Evolutionary conservation across 306 rosid species (phyloP).

Genomic region (Fagus sylvatica): DNA sequence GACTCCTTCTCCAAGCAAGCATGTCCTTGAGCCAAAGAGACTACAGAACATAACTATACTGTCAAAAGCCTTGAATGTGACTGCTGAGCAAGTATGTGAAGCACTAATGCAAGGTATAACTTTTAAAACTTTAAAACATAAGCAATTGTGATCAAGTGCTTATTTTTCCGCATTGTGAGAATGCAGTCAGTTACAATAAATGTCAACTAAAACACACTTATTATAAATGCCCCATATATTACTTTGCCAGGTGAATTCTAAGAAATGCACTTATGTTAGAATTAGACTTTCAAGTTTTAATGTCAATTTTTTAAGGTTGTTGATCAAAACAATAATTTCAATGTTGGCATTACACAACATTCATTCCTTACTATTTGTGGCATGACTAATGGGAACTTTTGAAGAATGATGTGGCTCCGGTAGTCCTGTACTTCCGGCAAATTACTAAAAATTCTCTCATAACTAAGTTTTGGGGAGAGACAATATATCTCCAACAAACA

Average conservation of each 20-base stretch:
- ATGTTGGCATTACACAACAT: too few species aligned
- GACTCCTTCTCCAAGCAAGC: conserved; percentile 90
- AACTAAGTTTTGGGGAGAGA: too few species aligned
- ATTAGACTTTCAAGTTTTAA: neutral
- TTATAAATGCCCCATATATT: neutral
- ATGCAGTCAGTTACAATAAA: neutral
- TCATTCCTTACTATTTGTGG: too few species aligned
- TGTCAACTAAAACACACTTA: neutral
- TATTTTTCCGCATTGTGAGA: neutral
- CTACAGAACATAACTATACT: conserved; percentile 95
- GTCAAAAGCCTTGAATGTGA: conserved; percentile 77
- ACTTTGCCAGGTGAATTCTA: neutral
- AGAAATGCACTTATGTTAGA: neutral
- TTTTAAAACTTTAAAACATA: conserved; percentile 2
- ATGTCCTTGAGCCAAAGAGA: conserved; percentile 94
- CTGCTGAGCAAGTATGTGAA: conserved; percentile 73
- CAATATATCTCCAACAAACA: too few species aligned
- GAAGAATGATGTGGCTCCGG: too few species aligned
- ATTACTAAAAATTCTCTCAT: too few species aligned
- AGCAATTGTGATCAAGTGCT: neutral
- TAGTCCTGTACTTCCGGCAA: too few species aligned
- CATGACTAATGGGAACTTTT: too few species aligned
- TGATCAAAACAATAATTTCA: too few species aligned
- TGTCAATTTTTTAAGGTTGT: too few species aligned
- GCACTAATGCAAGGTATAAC: conserved; percentile 80